Conservation (phyloP, 805 yeast species). For the Yamadazyma sp. region DNA sequence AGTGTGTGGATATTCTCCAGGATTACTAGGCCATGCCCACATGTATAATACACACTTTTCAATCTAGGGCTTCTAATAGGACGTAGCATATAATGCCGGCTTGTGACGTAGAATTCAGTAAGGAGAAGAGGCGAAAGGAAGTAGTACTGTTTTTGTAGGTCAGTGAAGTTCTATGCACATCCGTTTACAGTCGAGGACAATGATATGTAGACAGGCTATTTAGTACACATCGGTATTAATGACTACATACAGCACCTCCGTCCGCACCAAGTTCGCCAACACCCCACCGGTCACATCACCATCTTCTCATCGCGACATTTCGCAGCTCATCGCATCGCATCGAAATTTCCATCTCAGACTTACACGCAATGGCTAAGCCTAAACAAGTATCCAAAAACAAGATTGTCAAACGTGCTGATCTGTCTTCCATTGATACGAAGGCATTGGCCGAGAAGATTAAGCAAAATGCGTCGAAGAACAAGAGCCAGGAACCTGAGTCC, state of each 20-base stretch:
- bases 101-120: too few species aligned
- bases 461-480: constrained; percentile 30
- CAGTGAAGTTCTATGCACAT: too few species aligned
- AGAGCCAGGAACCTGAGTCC: constrained; percentile 3
- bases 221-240: too few species aligned
- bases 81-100: too few species aligned
- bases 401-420: constrained; percentile 13
- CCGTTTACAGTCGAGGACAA: too few species aligned
- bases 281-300: too few species aligned
- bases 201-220: too few species aligned
- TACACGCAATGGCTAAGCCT: constrained; percentile 1
- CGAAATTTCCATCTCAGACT: constrained; percentile 3
- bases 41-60: not conserved
- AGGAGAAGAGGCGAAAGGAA: too few species aligned
- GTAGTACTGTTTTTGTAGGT: too few species aligned
- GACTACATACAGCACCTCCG: too few species aligned
- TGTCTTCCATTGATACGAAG: constrained; percentile 29
- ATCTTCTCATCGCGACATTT: constrained; percentile 10
- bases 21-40: constrained; percentile 25
- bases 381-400: constrained; percentile 16
- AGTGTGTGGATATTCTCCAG: constrained; percentile 36
- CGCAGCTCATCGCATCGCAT: constrained; percentile 10
- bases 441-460: constrained; percentile 58
- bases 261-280: too few species aligned
- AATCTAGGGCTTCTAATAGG: too few species aligned